A percentile compares a stretch with the other conserved stretches of the same genome.
Conservation (phyloP, 73 alveolate genomes). For the Blepharisma japonicum region DNA sequence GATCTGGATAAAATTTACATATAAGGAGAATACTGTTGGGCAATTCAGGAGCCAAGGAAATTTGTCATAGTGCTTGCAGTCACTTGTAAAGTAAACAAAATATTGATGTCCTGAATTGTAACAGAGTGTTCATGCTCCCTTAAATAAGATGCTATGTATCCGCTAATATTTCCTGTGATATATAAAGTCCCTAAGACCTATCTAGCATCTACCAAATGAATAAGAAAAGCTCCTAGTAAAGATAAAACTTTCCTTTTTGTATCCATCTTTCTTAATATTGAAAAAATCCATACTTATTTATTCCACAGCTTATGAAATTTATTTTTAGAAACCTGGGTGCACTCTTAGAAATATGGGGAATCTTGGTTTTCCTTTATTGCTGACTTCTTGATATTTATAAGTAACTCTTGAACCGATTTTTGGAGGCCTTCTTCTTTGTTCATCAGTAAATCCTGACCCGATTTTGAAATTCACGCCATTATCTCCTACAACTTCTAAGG, state of each 20-base stretch:
- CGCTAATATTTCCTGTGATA: not conserved
- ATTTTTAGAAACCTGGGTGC: not conserved
- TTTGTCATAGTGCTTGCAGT: not conserved
- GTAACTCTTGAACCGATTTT: slow-evolving; percentile 75
- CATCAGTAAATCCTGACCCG: slow-evolving; percentile 82
- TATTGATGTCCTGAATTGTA: not conserved
- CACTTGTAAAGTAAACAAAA: not conserved
- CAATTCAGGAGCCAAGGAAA: not conserved
- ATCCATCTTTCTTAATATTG: too few species aligned
- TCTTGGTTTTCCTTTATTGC: slow-evolving; percentile 72
- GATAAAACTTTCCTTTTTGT: too few species aligned
- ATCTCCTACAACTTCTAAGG: slow-evolving; percentile 47
- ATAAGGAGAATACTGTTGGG: not conserved
- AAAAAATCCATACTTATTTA: too few species aligned
- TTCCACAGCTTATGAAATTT: too few species aligned
- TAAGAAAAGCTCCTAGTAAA: too few species aligned
- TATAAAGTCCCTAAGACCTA: not conserved
- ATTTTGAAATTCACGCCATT: slow-evolving; percentile 63
- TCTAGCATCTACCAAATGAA: too few species aligned
- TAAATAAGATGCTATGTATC: slow-evolving; percentile 12
- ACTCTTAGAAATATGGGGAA: slow-evolving; percentile 42
- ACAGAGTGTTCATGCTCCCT: not conserved
- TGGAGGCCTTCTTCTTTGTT: slow-evolving; percentile 73
- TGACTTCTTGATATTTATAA: slow-evolving; percentile 63
- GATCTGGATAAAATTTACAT: not conserved